These are phyloP conservation scores for Davidsoniella neocaledoniae DNA, from an alignment of 2,329 filamentous ascomycete species.

Conservation along the genomic window DNA sequence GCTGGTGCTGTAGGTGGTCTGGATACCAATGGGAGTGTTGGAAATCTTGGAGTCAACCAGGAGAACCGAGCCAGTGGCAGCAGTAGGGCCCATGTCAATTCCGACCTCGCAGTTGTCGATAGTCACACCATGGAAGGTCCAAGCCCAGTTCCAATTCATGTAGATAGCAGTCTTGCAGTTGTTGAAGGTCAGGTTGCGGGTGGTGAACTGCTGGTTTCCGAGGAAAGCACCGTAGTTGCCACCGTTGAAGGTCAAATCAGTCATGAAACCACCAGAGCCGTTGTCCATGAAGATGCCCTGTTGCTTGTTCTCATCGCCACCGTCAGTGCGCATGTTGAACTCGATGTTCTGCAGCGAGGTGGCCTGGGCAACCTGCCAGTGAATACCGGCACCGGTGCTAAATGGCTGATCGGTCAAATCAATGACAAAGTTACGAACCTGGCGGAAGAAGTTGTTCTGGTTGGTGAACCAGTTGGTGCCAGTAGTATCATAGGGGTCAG, in stretches of 20 bases:
- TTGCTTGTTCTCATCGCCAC: slow-evolving; percentile 47
- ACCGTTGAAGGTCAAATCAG: slow-evolving; percentile 68
- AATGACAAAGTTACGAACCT: slow-evolving; percentile 67
- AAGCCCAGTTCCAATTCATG: slow-evolving; percentile 88
- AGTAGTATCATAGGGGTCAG: slow-evolving; percentile 59
- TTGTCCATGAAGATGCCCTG: slow-evolving; percentile 75
- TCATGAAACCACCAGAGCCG: slow-evolving; percentile 70
- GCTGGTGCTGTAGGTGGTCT: slow-evolving; percentile 50
- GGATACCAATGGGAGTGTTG: slow-evolving; percentile 60
- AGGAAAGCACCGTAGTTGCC: slow-evolving; percentile 64
- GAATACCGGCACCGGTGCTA: slow-evolving; percentile 50
- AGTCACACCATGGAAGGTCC: slow-evolving; percentile 58
- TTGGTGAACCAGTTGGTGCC: slow-evolving; percentile 65
- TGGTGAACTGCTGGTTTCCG: slow-evolving; percentile 78
- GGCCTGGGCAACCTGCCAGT: slow-evolving; percentile 76
- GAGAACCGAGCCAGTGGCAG: slow-evolving; percentile 74
- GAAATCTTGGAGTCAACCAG: slow-evolving; percentile 65
- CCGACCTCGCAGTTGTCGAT: slow-evolving; percentile 64
- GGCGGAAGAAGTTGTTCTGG: slow-evolving; percentile 72
- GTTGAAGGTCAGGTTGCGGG: slow-evolving; percentile 68
- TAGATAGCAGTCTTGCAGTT: slow-evolving; percentile 67
- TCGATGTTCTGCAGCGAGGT: slow-evolving; percentile 66
- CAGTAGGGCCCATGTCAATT: slow-evolving; percentile 53
- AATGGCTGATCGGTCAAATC: slow-evolving; percentile 52
- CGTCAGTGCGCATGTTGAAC: slow-evolving; percentile 60